These are phyloP conservation scores for Pueraria montana DNA, from an alignment of 306 rosid species.

Conservation along the genomic window DNA sequence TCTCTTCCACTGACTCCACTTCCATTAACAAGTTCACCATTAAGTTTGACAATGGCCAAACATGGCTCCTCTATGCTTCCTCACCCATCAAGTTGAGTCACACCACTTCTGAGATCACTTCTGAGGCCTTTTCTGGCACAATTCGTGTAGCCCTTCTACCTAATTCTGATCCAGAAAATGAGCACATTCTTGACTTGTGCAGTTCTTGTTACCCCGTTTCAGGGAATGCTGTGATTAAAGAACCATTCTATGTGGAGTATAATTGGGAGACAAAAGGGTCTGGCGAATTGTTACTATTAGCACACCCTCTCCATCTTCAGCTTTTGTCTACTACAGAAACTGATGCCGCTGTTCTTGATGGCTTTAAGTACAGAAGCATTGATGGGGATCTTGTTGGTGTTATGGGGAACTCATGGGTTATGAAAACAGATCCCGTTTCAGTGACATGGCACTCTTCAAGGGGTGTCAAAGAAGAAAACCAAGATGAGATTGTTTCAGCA, in stretches of 20 bases:
- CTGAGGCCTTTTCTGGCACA: too few relatives aligned
- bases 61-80: too few relatives aligned
- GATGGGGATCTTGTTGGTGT: conserved; percentile 88
- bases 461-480: conserved; percentile 64
- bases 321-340: conserved; percentile 55
- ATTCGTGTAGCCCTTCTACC: too few relatives aligned
- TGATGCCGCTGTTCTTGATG: conserved; percentile 56
- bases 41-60: too few relatives aligned
- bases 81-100: too few relatives aligned
- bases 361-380: conserved; percentile 72
- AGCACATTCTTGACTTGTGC: too few relatives aligned
- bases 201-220: too few relatives aligned
- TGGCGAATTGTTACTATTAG: conserved; percentile 76
- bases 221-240: too few relatives aligned
- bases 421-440: conserved; percentile 60
- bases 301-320: conserved; percentile 86
- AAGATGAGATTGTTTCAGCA: conserved; percentile 59
- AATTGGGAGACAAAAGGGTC: conserved; percentile 80
- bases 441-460: conserved; percentile 74
- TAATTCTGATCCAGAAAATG: too few relatives aligned
- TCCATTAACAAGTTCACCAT: too few relatives aligned
- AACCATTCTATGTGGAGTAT: conserved; percentile 62
- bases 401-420: conserved; percentile 73
- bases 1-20: too few relatives aligned
- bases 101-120: too few relatives aligned